Base-by-base conservation (phyloP, 192 early-diverging fungal genomes). In the Umbelopsis sp. region DNA sequence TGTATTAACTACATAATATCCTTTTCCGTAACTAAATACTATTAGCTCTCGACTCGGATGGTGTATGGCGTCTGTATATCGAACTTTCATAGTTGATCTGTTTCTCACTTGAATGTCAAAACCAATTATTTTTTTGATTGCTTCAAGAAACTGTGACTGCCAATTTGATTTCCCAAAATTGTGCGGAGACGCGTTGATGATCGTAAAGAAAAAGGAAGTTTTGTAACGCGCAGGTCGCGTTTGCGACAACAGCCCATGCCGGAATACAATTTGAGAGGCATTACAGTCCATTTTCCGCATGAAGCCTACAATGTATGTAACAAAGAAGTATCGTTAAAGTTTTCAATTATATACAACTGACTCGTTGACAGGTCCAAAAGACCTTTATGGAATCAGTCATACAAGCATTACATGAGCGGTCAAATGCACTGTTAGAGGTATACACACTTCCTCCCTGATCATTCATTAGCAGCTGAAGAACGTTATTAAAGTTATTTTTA, bases 341-440 rank as follows among this genome's bases (percentile, higher is more conserved):
- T 0, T 6, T 36, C 11, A 32, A 62, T 6, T 20, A 4, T 20
- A 34, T 2, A 34, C 29, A 34, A 17, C 14, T 17, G 31, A 62
- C 29, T 0, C 10, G 47, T 49, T 21, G 20, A 62, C 16, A 62
- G 56, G 56, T 87, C 47, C 91, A 92, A 74, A 74, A 85, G 16
- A 77, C 70, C 3, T 84, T 92, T 80, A 92, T 92, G 90, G 79
- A 77, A 71, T 86, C 84, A 68, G 85, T 92, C 75, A 77, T 86
- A 20, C 73, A 80, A 5, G 87, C 86, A 7, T 74, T 88, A 31
- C 84, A 82, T n/a, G 31, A 62, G 4, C 9, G 31, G 10, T 62
- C 56, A 34, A 36, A 62, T 20, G 56, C 56, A 29, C 26, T 62
- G 26, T 32, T 62, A 34, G 56, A 62, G 56, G 56, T 62, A 62